Evolutionary conservation across 2,329 filamentous ascomycete genomes (phyloP).

Genomic region (Lasiodiplodia sp.): DNA sequence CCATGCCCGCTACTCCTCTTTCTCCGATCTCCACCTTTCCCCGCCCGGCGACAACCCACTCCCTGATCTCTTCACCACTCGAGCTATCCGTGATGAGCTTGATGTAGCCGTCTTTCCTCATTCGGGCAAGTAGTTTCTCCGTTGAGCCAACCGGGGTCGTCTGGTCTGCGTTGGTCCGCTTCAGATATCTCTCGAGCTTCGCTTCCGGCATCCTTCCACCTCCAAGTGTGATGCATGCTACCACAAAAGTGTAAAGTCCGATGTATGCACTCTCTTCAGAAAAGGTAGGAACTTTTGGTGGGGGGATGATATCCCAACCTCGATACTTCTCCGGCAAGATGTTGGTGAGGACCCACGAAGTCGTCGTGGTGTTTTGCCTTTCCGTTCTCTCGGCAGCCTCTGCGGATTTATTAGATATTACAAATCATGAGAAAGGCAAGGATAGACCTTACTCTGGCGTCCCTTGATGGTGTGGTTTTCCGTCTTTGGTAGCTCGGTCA

Average conservation of each 20-base stretch:
- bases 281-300: conserved; percentile 69
- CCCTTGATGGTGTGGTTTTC: conserved; percentile 85
- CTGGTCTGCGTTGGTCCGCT: conserved; percentile 75
- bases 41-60: conserved; percentile 84
- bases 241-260: conserved; percentile 79
- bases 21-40: conserved; percentile 85
- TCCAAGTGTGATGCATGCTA: conserved; percentile 76
- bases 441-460: conserved; percentile 67
- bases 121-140: conserved; percentile 74
- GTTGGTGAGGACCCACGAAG: conserved; percentile 78
- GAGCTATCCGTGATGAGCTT: conserved; percentile 72
- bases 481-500: conserved; percentile 79
- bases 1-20: conserved; percentile 75
- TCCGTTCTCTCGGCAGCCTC: conserved; percentile 63
- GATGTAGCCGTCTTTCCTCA: conserved; percentile 85
- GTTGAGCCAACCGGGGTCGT: conserved; percentile 78
- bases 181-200: conserved; percentile 78
- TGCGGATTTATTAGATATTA: not conserved
- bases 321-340: conserved; percentile 74
- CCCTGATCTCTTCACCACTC: conserved; percentile 77
- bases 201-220: conserved; percentile 77
- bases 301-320: conserved; percentile 68
- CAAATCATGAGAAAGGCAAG: not conserved
- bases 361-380: conserved; percentile 55
- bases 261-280: conserved; percentile 80